Evolutionary conservation across 108 stramenopile genomes (phyloP).

Genomic region (Stephanodiscus triporus): DNA sequence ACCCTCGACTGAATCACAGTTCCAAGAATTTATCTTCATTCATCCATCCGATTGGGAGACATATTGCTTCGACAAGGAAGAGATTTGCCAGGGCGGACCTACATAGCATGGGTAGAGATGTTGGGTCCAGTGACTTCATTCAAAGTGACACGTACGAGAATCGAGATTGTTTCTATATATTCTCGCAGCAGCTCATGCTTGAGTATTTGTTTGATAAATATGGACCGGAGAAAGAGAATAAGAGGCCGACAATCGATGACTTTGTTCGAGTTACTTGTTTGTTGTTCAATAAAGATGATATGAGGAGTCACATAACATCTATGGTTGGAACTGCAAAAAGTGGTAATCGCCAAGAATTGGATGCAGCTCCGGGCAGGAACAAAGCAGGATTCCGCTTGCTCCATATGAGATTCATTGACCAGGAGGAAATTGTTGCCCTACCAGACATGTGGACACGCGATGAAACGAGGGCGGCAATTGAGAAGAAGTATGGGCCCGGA

Average conservation of each 20-base stretch:
- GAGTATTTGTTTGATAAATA: neutral
- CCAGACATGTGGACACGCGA: neutral
- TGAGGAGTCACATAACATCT: neutral
- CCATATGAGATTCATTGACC: neutral
- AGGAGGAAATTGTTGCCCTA: neutral
- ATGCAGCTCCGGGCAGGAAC: neutral
- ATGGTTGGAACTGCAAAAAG: neutral
- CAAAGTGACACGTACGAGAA: neutral
- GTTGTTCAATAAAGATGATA: neutral
- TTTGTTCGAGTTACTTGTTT: neutral
- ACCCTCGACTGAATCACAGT: neutral
- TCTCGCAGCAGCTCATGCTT: neutral
- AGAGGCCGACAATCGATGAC: constrained; percentile 2
- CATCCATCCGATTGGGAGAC: neutral
- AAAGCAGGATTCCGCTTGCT: neutral
- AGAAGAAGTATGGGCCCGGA: neutral
- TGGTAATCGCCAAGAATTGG: neutral
- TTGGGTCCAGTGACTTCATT: neutral
- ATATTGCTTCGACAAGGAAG: neutral
- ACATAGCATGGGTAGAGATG: neutral
- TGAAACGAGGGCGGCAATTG: neutral
- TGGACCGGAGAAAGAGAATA: neutral
- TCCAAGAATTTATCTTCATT: neutral
- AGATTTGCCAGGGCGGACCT: neutral
- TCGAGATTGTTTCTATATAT: neutral